Evolutionary conservation across 2,329 filamentous ascomycete genomes (phyloP), one percentile per base, ranked within the genome.

Genomic region (Albifimbria verrucaria): DNA sequence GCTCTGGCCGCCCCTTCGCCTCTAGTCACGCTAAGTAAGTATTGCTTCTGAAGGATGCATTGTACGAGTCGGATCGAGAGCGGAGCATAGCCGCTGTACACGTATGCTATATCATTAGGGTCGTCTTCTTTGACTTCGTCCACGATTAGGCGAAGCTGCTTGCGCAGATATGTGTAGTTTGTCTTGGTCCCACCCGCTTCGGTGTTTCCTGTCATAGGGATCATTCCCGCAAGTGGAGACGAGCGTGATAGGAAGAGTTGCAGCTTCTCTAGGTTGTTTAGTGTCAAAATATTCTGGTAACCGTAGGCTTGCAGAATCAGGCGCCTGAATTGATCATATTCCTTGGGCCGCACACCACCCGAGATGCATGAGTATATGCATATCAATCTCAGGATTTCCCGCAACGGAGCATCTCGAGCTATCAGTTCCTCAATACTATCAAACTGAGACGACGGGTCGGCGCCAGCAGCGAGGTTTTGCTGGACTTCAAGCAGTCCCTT

Each of bases 101-200:
- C 92, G 65, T 99, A 99, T n/a, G 92, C 89, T 56, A 97, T 87
- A 63, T 99, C 94, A 63, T 94, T 90, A 3, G 94, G 94, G 46
- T 95, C 89, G 54, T 94, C 87, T 70, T 99, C 94, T 66, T 96
- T 92, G 39, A 99, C 93, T 68, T 97, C 94, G 67, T 99, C 94
- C 52, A 97, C 88, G 66, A 97, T 96, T 17, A 99, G 81, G 25
- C 88, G 85, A 15, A 99, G 82, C 55, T 87, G 86, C 68, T 94
- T 96, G 51, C 95, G 88, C 5, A 97, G 76, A 60, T 90, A 89
- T 4, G 85, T 87, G 72, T 97, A 99, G 68, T 97, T 97, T 11
- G 92, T 96, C 69, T 92, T 91, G 21, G 81, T 83, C 17, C 87
- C 87, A 18, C 78, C 71, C 7, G 75, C 72, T 11, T 76, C 75